Conservation (phyloP, 768 basidiomycete species). For the Tulasnella sp. region DNA sequence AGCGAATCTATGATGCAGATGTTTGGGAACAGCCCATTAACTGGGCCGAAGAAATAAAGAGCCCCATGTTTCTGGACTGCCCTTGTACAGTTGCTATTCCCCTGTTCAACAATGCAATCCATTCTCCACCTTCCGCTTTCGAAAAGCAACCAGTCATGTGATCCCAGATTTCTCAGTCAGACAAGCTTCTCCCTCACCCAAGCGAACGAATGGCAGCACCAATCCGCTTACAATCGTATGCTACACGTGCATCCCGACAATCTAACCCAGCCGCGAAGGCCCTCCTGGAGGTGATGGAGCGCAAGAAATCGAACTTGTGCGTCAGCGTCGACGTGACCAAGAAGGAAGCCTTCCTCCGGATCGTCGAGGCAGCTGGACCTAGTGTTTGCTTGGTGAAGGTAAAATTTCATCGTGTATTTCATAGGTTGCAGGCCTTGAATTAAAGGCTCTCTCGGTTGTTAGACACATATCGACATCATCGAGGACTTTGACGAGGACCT, state of each 20-base stretch:
- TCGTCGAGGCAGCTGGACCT: conserved; percentile 83
- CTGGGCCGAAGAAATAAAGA: background rate
- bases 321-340: conserved; percentile 93
- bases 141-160: background rate
- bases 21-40: background rate
- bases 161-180: conserved; percentile 5
- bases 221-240: conserved; percentile 40
- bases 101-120: background rate
- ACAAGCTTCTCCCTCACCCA: background rate
- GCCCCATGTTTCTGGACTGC: background rate
- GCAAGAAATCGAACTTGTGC: conserved; percentile 86
- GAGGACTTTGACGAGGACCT: conserved; percentile 78
- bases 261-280: conserved; percentile 68
- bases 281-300: conserved; percentile 72
- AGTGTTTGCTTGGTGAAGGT: conserved; percentile 93
- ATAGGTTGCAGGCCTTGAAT: background rate
- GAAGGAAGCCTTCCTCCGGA: conserved; percentile 65
- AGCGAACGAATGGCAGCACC: background rate
- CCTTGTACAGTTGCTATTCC: background rate
- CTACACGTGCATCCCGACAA: conserved; percentile 48
- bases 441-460: conserved; percentile 26
- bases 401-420: background rate
- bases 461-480: conserved; percentile 97
- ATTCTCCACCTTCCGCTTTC: background rate
- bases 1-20: conserved; percentile 4